Conservation (phyloP, 352 stramenopile genomes). For the Phytophthora vignae region DNA sequence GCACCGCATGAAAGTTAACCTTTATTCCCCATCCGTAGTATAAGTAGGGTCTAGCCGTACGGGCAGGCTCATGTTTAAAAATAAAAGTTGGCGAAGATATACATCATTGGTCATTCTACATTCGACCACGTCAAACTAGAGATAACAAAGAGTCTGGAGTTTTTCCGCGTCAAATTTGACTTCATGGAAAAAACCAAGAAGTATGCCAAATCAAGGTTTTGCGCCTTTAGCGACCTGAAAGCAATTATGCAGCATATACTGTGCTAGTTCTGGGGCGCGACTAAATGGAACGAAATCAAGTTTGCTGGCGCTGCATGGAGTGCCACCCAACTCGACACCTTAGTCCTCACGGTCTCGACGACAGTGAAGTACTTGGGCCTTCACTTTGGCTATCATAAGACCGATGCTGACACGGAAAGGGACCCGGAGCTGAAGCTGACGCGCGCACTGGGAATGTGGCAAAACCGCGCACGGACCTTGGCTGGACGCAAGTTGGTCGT, state of each 20-base stretch:
- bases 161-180: too few species aligned
- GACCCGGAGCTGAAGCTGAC: neutral
- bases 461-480: neutral
- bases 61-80: too few species aligned
- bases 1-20: too few species aligned
- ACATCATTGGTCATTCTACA: too few species aligned
- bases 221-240: too few species aligned
- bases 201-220: too few species aligned
- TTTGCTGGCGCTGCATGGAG: neutral
- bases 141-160: too few species aligned
- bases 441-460: neutral
- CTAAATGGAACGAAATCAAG: slow-evolving; percentile 1
- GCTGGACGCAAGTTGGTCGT: neutral
- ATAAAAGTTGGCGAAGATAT: too few species aligned
- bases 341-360: neutral
- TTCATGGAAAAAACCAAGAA: too few species aligned
- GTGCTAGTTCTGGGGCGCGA: neutral
- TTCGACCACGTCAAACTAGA: too few species aligned
- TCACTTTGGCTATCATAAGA: slow-evolving; percentile 1
- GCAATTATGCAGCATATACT: neutral
- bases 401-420: neutral
- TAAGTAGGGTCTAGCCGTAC: too few species aligned
- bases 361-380: neutral
- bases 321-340: neutral
- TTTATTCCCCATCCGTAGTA: too few species aligned